Base-by-base conservation (phyloP, 2,329 filamentous ascomycete species). In the Sordariomycetes sp. region DNA sequence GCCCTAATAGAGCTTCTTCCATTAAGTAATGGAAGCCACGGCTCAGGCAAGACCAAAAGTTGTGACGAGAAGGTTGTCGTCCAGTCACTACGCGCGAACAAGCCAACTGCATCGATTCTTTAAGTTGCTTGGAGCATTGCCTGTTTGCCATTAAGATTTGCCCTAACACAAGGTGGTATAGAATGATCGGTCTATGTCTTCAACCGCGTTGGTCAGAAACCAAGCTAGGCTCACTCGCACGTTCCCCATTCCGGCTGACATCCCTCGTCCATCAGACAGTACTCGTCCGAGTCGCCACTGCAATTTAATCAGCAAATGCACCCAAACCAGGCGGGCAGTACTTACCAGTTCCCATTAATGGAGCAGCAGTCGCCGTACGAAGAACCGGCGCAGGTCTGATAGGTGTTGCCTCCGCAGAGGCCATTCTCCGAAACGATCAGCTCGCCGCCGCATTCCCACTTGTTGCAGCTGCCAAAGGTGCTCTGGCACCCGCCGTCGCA, bases 401-500 rank as follows among this genome's bases (percentile, higher is more conserved):
- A 39, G 34, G 52, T 51, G 11, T 33, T 28, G 6, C 40, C 31
- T 5, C 57, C 58, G 34, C 58, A 61, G 21, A 60, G 47, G 8
- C 56, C 57, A 36, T 59, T 56, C 34, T 55, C 44, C 21, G 43
- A 41, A 19, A 54, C 33, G 9, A 42, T 42, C 33, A 5, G 38
- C 39, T 19, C 47, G 43, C 21, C 33, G 14, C 21, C 23, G 15
- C 19, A 15, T 4, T 26, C n/a, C 3, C 3, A 6, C n/a, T 28
- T 12, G 32, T 46, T 44, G 40, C 58, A 61, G 23, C 45, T 45
- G 23, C 58, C 57, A 44, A 54, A 60, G 35, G 50, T 46, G 12
- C 41, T 32, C 35, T 59, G 46, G 39, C 58, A 61, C n/a, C 58
- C 55, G 21, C 57, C 61, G 21, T 55, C 56, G 42, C 58, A 61